Base-by-base conservation (phyloP, 768 basidiomycete species). In the Tulasnella calospora region DNA sequence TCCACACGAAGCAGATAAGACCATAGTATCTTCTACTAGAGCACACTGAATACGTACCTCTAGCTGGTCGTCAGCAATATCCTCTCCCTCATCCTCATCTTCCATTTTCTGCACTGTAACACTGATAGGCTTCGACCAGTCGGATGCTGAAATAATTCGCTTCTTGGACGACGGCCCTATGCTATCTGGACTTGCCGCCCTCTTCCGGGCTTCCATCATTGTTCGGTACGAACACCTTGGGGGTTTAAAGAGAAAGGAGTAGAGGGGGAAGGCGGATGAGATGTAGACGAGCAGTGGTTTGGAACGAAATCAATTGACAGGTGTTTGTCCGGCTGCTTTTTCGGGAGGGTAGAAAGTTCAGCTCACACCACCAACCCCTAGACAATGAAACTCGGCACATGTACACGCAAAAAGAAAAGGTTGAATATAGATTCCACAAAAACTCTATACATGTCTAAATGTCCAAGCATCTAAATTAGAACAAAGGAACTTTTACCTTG, bases 171-270 rank as follows among this genome's bases (percentile, higher is more conserved):
- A 46, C 21, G 77, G 77, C 33, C 77, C 77, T 38, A 51, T 27
- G 38, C 70, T 78, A 33, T 78, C 77, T 19, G 77, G 77, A 47
- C 77, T 78, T 41, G 70, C 70, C 36, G 77, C 41, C 77, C 77
- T 70, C 55, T 78, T 78, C 41, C 77, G 77, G 44, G 46, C 70
- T 55, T 78, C 77, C 67, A 41, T 78, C 77, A 78, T 78, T 36
- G 44, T 44, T 38, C 23, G 13, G 33, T 30, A 38, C 36, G 75
- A 76, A 2, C 30, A 61, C 27, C n/a, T 19, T n/a, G 41, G 61
- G 35, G 36, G 0, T 51, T 44, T 27, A 44, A 51, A 40, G 21
- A 38, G 30, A 46, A 78, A 71, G 55, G 67, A 46, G 67, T 27
- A 30, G 77, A 72, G 77, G 30, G 44, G 36, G 35, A 35, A 33